Percentiles rank a stretch among this genome's conserved stretches.
These are phyloP conservation scores for Malassezia pachydermatis DNA, from an alignment of 1,284 basidiomycete species.

Conservation along the genomic window DNA sequence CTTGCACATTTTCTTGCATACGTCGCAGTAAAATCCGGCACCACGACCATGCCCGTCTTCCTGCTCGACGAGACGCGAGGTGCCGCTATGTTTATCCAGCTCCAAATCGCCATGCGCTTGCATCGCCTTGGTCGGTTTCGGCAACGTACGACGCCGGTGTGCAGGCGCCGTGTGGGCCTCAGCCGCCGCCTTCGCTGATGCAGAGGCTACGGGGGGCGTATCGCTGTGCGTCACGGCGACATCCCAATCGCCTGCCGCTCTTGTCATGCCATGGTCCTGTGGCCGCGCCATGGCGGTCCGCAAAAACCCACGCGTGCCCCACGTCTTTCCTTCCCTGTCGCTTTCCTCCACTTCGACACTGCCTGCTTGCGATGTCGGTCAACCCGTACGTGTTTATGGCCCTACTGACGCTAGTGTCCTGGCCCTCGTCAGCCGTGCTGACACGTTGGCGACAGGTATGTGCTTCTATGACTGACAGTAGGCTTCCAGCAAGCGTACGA, in stretches of 20 bases:
- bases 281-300: no score
- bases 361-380: slow-evolving; percentile 5
- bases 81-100: slow-evolving; percentile 37
- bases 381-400: slow-evolving; percentile 13
- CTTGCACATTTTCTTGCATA: slow-evolving; percentile 64
- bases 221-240: background rate
- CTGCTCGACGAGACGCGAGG: slow-evolving; percentile 41
- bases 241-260: no score
- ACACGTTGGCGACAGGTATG: slow-evolving; percentile 14
- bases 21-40: slow-evolving; percentile 48
- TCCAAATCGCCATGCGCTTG: slow-evolving; percentile 30
- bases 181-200: background rate
- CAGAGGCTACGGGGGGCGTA: background rate
- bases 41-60: slow-evolving; percentile 21
- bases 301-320: no score
- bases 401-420: slow-evolving; percentile 9
- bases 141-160: slow-evolving; percentile 26
- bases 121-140: slow-evolving; percentile 37
- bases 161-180: slow-evolving; percentile 31
- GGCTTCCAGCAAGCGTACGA: slow-evolving; percentile 9
- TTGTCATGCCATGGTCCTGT: no score
- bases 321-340: no score
- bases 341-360: no score
- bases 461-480: background rate
- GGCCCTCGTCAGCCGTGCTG: slow-evolving; percentile 14